Base-by-base conservation (phyloP, 352 stramenopile species). In the Peronospora tabacina region DNA sequence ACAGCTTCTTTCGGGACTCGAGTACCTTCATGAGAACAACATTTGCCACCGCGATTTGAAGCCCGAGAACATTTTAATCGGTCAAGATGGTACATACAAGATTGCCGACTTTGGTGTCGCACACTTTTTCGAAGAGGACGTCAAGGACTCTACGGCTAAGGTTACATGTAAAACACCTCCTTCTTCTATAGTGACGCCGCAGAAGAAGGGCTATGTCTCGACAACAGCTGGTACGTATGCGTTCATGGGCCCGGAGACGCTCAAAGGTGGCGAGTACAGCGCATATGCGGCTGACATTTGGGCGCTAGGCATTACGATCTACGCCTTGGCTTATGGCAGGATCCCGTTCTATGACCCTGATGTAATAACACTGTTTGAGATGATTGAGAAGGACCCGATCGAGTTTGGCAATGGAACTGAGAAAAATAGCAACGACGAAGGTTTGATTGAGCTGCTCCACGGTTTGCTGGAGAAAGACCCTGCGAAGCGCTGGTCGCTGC, bases 11-110 rank as follows among this genome's bases (percentile, higher is more conserved):
- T 59, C 87, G 1, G 82, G 82, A 3, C 66, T 93, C 26, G 77
- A 90, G 53, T 93, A 93, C 39, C 57, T 93, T 26, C 82, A 93
- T 63, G 64, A 82, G 24, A 90, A 93, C 56, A 75, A 78, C 56
- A 93, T 93, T 71, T 90, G 79, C 57, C 82, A 93, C 49, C 82
- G 82, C 16, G 82, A 93, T 34, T 56, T 93, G 15, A 93, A 93
- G 51, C 82, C 82, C 6, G 82, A 93, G 61, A 93, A 93, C 49
- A 90, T 93, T 39, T 45, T 93, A 5, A 52, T 93, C 12, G 69
- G 63, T 3, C 74, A 67, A 26, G 64, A 89, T 41, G 76, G 75
- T 19, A 70, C 74, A 8, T 84, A 68, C 59, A 93, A 93, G 66
- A 93, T 92, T 40, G 79, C 82, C 1, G 82, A 92, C 41, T 92